Percentiles rank a stretch among this genome's conserved stretches.
Conservation (phyloP, 768 basidiomycete genomes). For the Tulasnella sp. region DNA sequence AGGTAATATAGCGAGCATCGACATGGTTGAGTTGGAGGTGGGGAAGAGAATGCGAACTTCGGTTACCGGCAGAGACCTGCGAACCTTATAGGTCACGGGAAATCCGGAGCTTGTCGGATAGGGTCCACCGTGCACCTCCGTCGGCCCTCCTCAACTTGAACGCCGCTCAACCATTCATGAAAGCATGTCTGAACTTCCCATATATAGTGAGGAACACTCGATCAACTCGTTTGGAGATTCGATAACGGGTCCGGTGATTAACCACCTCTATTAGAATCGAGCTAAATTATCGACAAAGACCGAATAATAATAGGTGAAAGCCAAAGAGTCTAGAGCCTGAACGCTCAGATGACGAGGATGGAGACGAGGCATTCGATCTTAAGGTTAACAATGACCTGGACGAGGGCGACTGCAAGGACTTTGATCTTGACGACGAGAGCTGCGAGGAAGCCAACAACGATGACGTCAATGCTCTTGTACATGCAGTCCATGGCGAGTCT, state of each 20-base stretch:
- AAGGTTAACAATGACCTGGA: not conserved
- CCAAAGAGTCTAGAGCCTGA: not conserved
- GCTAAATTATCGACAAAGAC: not conserved
- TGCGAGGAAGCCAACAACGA: not conserved
- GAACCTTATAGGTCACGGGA: not conserved
- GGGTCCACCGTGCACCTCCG: not conserved
- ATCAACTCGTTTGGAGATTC: not conserved
- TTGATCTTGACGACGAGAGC: not conserved
- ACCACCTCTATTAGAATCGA: not conserved
- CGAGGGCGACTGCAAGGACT: not conserved
- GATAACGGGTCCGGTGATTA: not conserved
- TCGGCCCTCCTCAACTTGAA: not conserved
- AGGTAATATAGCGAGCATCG: not conserved
- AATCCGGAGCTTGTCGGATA: not conserved
- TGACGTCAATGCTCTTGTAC: not conserved
- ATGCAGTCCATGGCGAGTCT: not conserved
- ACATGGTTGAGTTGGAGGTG: not conserved
- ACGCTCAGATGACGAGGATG: not conserved
- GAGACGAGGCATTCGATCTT: not conserved
- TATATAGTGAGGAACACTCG: not conserved
- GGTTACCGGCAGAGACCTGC: not conserved
- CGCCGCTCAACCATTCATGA: not conserved
- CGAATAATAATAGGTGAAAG: not conserved
- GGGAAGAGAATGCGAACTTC: not conserved
- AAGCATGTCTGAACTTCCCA: not conserved